Conservation (phyloP, 1,284 basidiomycete species). For the Inonotus hispidus region DNA sequence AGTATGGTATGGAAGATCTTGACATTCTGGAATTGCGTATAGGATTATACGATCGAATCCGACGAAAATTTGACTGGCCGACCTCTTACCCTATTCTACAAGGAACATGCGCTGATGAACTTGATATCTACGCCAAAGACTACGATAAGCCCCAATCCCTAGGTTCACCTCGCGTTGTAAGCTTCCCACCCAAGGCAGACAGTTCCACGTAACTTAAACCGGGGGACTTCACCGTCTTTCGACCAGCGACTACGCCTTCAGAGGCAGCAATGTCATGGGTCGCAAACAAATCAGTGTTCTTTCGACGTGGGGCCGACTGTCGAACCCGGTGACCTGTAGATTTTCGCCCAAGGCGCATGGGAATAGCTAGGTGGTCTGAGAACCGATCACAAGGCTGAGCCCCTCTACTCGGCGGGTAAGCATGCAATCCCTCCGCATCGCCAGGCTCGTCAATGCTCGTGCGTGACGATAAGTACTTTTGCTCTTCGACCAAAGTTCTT, state of each 20-base stretch:
- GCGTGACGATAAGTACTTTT: conserved; percentile 25
- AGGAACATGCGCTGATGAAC: neutral
- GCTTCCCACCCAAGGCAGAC: neutral
- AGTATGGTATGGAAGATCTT: neutral
- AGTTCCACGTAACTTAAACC: neutral
- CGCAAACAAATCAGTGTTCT: neutral
- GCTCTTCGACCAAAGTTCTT: conserved; percentile 26
- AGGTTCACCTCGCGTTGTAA: neutral
- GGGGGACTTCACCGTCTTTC: neutral
- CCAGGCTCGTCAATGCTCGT: conserved; percentile 4
- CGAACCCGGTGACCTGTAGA: conserved; percentile 27
- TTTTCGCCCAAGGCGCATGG: conserved; percentile 16
- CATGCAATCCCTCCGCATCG: conserved; percentile 10
- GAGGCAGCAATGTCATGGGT: neutral
- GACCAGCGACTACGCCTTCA: neutral
- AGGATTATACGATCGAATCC: neutral
- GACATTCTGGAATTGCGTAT: neutral
- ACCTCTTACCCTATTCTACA: conserved; percentile 1
- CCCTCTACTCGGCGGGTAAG: conserved; percentile 14
- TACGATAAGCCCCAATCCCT: neutral
- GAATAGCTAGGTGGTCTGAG: neutral
- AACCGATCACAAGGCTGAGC: neutral
- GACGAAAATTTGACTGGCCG: neutral
- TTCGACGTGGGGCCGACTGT: conserved; percentile 21
- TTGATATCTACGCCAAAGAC: neutral